These are phyloP conservation scores for Sporothrix luriei DNA, from an alignment of 2,329 filamentous ascomycete genomes.

Conservation along the genomic window DNA sequence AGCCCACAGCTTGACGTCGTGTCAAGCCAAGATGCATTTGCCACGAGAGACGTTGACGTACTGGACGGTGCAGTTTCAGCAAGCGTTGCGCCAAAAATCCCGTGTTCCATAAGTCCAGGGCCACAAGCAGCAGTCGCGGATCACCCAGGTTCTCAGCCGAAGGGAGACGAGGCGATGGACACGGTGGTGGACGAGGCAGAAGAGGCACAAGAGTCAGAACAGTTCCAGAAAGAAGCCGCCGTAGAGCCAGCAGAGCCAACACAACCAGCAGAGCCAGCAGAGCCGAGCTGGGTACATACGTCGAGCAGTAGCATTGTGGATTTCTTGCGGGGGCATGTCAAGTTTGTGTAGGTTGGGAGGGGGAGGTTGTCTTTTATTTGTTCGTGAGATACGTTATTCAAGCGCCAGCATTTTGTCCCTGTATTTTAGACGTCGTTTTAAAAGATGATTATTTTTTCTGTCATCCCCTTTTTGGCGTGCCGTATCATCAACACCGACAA, in stretches of 20 bases:
- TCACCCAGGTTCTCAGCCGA: background rate
- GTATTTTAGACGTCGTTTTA: background rate
- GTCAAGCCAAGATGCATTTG: background rate
- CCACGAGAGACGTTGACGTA: no score
- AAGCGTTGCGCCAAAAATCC: background rate
- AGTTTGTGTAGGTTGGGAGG: constrained; percentile 32
- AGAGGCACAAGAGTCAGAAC: background rate
- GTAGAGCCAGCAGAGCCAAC: no score
- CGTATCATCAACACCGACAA: no score
- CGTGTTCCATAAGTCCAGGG: background rate
- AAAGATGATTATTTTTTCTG: no score
- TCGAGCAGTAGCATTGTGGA: constrained; percentile 39
- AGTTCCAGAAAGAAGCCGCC: no score
- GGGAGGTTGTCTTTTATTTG: background rate
- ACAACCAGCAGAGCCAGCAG: constrained; percentile 14
- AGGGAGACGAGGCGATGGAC: background rate
- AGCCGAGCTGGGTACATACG: constrained; percentile 38
- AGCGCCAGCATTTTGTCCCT: background rate
- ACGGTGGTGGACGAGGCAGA: no score
- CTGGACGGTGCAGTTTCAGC: background rate
- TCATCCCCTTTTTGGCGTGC: no score
- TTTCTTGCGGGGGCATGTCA: constrained; percentile 38
- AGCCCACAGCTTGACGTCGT: background rate
- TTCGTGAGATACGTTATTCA: background rate
- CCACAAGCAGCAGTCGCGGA: background rate